A percentile compares a stretch with the other conserved stretches of the same genome.
phyloP scores from a whole-genome alignment of 345 rosid species.

The Jatropha curcas region DNA sequence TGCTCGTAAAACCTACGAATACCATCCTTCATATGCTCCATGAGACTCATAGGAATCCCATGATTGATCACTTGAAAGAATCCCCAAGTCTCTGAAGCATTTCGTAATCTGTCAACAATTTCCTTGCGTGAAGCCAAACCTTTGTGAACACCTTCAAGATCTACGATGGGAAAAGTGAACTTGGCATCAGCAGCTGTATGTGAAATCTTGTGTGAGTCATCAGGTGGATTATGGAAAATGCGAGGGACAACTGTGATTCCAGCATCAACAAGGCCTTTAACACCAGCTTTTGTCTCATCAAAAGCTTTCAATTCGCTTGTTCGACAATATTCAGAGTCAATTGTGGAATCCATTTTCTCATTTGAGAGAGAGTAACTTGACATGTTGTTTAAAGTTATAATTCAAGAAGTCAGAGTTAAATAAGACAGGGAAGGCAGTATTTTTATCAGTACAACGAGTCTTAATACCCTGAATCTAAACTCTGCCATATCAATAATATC shows the following conservation, averaged over 20 bases:
- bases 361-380: neutral
- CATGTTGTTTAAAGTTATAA: neutral
- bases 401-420: too few species aligned
- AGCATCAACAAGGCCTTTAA: slow-evolving; percentile 40
- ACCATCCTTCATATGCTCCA: slow-evolving; percentile 36
- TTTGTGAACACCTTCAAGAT: slow-evolving; percentile 22
- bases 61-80: slow-evolving; percentile 48
- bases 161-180: slow-evolving; percentile 34
- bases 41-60: slow-evolving; percentile 27
- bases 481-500: too few species aligned
- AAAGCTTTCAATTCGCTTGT: slow-evolving; percentile 29
- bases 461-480: too few species aligned
- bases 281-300: slow-evolving; percentile 41
- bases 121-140: slow-evolving; percentile 6
- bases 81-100: slow-evolving; percentile 48
- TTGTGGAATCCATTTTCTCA: neutral
- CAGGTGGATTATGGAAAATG: slow-evolving; percentile 25
- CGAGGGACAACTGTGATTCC: slow-evolving; percentile 35
- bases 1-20: slow-evolving; percentile 40
- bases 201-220: neutral
- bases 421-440: too few species aligned
- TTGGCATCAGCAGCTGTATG: neutral
- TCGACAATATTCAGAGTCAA: slow-evolving; percentile 13
- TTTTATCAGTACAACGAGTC: too few species aligned
- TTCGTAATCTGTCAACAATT: slow-evolving; percentile 22